These are phyloP conservation scores for Acidiella bohemica DNA, from an alignment of 495 filamentous ascomycete genomes.

Conservation along the genomic window DNA sequence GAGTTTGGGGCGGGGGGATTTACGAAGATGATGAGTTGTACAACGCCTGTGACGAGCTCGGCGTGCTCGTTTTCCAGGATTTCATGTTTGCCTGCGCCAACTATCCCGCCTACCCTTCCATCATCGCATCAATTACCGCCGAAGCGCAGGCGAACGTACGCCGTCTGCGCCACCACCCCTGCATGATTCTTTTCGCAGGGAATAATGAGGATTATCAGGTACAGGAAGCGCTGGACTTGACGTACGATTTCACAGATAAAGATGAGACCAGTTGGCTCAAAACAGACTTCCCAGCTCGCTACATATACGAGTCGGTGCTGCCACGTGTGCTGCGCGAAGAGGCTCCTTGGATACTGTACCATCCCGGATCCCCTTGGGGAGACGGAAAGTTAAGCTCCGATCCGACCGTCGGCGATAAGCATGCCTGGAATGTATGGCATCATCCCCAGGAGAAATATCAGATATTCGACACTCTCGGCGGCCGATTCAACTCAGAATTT, in stretches of 20 bases:
- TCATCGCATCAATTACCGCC: slow-evolving; percentile 50
- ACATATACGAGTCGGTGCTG: slow-evolving; percentile 78
- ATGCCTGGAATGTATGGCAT: slow-evolving; percentile 99
- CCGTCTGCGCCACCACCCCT: slow-evolving; percentile 69
- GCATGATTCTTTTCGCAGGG: slow-evolving; percentile 75
- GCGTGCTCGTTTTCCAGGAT: slow-evolving; percentile 68
- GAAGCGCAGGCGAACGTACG: slow-evolving; percentile 68
- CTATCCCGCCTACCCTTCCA: slow-evolving; percentile 56
- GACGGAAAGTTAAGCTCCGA: slow-evolving; percentile 62
- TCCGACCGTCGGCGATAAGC: slow-evolving; percentile 78
- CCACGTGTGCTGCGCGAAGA: slow-evolving; percentile 49
- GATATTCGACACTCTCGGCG: slow-evolving; percentile 71
- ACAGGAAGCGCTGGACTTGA: slow-evolving; percentile 50
- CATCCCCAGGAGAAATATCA: slow-evolving; percentile 86
- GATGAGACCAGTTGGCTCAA: slow-evolving; percentile 74
- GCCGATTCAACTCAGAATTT: slow-evolving; percentile 88
- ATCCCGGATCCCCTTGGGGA: slow-evolving; percentile 81
- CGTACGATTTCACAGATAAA: slow-evolving; percentile 43
- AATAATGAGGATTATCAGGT: slow-evolving; percentile 97
- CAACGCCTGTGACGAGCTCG: slow-evolving; percentile 61
- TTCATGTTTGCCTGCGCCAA: slow-evolving; percentile 74
- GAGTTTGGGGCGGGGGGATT: slow-evolving; percentile 67
- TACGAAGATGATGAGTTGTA: slow-evolving; percentile 65
- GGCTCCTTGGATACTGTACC: slow-evolving; percentile 57
- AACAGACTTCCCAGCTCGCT: slow-evolving; percentile 78